phyloP scores from a whole-genome alignment of 345 rosid genomes.

The Cardamine chenopodiifolia region DNA sequence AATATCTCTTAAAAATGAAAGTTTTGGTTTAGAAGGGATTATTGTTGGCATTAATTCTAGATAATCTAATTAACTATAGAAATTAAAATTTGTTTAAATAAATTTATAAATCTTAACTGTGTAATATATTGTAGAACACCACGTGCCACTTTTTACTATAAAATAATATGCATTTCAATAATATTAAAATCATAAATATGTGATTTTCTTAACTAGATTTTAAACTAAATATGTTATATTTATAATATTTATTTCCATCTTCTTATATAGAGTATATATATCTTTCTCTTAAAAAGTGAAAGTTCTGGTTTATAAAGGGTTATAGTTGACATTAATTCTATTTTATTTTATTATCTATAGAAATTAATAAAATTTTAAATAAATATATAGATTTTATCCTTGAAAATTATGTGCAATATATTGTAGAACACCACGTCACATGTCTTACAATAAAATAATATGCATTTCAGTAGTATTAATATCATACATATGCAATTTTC shows the following conservation, averaged over 20 bases:
- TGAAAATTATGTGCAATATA: neutral
- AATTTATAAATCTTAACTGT: no score
- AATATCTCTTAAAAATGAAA: neutral
- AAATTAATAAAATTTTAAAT: neutral
- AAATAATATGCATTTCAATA: neutral
- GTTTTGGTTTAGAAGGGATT: no score
- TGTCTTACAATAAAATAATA: no score
- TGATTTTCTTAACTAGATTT: no score
- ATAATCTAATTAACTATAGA: no score
- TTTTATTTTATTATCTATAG: neutral
- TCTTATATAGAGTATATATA: no score
- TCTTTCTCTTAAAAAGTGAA: neutral
- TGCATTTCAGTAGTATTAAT: neutral
- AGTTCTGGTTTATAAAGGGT: neutral
- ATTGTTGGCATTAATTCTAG: no score
- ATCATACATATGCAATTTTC: neutral
- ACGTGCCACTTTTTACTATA: neutral
- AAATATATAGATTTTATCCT: neutral
- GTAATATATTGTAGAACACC: no score
- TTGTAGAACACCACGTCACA: neutral
- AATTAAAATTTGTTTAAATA: no score
- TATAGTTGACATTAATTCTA: neutral
- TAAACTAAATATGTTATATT: no score
- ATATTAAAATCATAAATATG: neutral
- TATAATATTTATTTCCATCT: no score